These are phyloP conservation scores for Acacia pycnantha DNA, from an alignment of 331 rosid species.

Conservation along the genomic window DNA sequence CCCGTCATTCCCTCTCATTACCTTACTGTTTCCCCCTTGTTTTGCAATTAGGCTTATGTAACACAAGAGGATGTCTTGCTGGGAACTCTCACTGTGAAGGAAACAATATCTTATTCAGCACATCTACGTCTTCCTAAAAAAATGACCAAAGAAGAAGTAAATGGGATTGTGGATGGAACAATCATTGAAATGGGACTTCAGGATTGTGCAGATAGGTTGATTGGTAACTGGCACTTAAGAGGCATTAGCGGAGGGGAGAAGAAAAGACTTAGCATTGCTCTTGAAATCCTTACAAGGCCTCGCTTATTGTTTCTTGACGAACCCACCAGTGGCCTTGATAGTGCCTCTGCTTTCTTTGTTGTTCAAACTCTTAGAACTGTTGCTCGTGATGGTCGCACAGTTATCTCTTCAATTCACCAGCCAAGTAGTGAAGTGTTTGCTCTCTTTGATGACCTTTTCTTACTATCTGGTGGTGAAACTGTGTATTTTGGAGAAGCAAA, in stretches of 20 bases:
- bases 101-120: constrained; percentile 78
- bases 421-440: constrained; percentile 96
- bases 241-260: constrained; percentile 95
- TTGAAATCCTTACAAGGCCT: constrained; percentile 88
- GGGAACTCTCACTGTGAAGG: constrained; percentile 89
- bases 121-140: constrained; percentile 66
- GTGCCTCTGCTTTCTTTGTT: constrained; percentile 90
- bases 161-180: constrained; percentile 53
- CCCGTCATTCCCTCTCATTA: not conserved
- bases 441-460: constrained; percentile 88
- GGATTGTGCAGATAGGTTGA: constrained; percentile 78
- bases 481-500: constrained; percentile 86
- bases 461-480: constrained; percentile 80
- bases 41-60: constrained; percentile 75
- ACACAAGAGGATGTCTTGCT: constrained; percentile 88
- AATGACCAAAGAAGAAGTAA: constrained; percentile 59
- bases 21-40: not conserved
- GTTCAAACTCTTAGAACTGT: constrained; percentile 79
- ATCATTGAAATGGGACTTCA: constrained; percentile 89
- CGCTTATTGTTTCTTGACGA: constrained; percentile 84
- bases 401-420: constrained; percentile 88
- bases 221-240: constrained; percentile 91
- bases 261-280: constrained; percentile 87
- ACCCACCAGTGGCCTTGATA: constrained; percentile 94
- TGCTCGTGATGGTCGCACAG: constrained; percentile 82